phyloP scores from a whole-genome alignment of 345 rosid genomes.

The Zanthoxylum bungeanum region DNA sequence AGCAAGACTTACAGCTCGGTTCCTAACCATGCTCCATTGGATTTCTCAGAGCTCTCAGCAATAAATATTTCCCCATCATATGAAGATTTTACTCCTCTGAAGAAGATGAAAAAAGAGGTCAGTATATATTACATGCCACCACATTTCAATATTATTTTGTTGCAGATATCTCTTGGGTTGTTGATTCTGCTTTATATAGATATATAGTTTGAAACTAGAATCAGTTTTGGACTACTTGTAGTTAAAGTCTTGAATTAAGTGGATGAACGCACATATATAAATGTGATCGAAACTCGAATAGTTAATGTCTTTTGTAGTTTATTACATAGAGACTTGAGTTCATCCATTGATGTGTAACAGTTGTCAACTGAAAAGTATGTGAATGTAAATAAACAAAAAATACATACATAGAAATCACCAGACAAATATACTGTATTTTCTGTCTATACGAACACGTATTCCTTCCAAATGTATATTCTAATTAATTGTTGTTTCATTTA shows the following conservation, averaged over 20 bases:
- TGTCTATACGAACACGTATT: too few relatives aligned
- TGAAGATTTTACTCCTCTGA: constrained; percentile 8
- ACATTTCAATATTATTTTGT: background rate
- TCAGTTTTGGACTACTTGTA: background rate
- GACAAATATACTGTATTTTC: too few relatives aligned
- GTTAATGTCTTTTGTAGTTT: background rate
- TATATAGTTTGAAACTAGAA: background rate
- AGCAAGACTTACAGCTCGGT: constrained; percentile 12
- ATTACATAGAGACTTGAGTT: background rate
- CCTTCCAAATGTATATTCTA: too few relatives aligned
- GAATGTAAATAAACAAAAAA: background rate
- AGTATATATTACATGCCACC: background rate
- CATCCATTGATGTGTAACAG: background rate
- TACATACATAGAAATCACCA: too few relatives aligned
- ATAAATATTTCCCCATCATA: background rate
- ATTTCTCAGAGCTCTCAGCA: constrained; percentile 20
- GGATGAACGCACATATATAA: background rate
- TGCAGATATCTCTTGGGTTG: background rate
- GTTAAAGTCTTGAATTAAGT: background rate
- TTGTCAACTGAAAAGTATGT: too few relatives aligned
- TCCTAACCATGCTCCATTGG: constrained; percentile 12
- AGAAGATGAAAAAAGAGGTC: constrained; percentile 23
- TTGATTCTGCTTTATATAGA: background rate
- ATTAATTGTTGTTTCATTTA: too few relatives aligned
- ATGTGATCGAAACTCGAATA: background rate